Evolutionary conservation across 139 green algal genomes (phyloP), one percentile per base, ranked within the genome.

Genomic region (Bryopsis sp.): DNA sequence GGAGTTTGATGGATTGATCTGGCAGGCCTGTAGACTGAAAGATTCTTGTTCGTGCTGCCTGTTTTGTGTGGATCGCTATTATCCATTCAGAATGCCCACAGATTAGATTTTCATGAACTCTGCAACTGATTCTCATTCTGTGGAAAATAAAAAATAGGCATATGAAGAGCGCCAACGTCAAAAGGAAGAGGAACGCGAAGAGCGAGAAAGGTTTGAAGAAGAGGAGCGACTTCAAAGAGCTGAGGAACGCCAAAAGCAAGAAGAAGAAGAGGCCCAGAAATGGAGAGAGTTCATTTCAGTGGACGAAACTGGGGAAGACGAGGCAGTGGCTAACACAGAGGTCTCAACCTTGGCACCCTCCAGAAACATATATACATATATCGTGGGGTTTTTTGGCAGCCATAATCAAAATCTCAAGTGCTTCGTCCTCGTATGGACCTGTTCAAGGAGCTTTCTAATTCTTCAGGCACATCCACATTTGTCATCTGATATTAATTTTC

Each of bases 261-360:
- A 88, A 39, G 75, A 81, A 36, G 81, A 74, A 39, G 82, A 88
- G 64, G 82, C 82, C 2, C 75, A 67, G 11, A 79, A 87, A 58
- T 88, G 82, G 82, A 78, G 82, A 75, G 67, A 76, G 19, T 70
- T 73, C 33, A 85, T 88, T 48, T 73, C 61, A 0, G 67, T 88
- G 39, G 78, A 88, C 22, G 71, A 78, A 43, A 68, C 66, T 47
- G 80, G 82, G 15, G 68, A 58, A 33, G 36, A 71, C 24, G 50
- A 58, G 29, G 48, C 72, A 29, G 47, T 37, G 57, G 57, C 47
- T 2, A 39, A 81, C 47, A 65, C 84, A 70, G 64, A 84, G 58
- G 58, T 38, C 50, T 26, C 19, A 11, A 50, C 43, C 43, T 26
- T 19, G 15, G 43, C 11, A 50, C 43, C 43, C 43, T n/a, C n/a